These are phyloP conservation scores for Colletotrichum cordylinicola DNA, from an alignment of 2,329 filamentous ascomycete species.

Conservation along the genomic window DNA sequence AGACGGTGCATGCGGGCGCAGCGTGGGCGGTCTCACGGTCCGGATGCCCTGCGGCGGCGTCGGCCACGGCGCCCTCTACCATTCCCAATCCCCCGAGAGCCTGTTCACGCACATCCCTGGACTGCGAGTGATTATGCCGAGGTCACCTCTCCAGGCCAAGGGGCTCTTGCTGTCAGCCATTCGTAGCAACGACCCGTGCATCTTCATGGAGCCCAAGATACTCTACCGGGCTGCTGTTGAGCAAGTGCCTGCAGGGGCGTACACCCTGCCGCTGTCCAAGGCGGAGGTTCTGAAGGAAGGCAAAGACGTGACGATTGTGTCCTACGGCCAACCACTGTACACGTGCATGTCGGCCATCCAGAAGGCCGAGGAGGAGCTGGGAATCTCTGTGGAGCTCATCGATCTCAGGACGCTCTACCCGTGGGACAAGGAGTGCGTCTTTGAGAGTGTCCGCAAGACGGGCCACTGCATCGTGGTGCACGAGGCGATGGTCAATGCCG, in stretches of 20 bases:
- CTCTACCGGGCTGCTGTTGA: slow-evolving; percentile 91
- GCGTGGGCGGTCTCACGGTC: slow-evolving; percentile 81
- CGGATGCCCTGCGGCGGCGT: slow-evolving; percentile 91
- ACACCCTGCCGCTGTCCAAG: slow-evolving; percentile 84
- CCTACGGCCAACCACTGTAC: slow-evolving; percentile 90
- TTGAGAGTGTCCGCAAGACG: slow-evolving; percentile 86
- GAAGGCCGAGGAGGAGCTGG: slow-evolving; percentile 76
- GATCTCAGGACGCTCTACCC: slow-evolving; percentile 89
- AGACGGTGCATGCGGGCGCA: slow-evolving; percentile 61
- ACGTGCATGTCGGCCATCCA: slow-evolving; percentile 79
- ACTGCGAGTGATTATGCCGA: slow-evolving; percentile 82
- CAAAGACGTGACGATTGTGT: slow-evolving; percentile 81
- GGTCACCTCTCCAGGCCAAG: slow-evolving; percentile 88
- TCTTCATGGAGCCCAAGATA: slow-evolving; percentile 95
- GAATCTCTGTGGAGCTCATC: slow-evolving; percentile 82
- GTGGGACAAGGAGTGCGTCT: slow-evolving; percentile 84
- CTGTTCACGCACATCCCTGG: slow-evolving; percentile 90
- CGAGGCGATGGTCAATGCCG: slow-evolving; percentile 90
- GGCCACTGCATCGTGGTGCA: slow-evolving; percentile 88
- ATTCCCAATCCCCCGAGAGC: slow-evolving; percentile 88
- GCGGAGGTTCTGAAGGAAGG: slow-evolving; percentile 85
- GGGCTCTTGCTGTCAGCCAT: slow-evolving; percentile 81
- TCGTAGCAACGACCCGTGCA: slow-evolving; percentile 81
- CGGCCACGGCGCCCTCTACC: slow-evolving; percentile 86
- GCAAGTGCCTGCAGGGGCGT: slow-evolving; percentile 82